Conservation (phyloP, 2,329 filamentous ascomycete species). For the Ascochyta fabae region DNA sequence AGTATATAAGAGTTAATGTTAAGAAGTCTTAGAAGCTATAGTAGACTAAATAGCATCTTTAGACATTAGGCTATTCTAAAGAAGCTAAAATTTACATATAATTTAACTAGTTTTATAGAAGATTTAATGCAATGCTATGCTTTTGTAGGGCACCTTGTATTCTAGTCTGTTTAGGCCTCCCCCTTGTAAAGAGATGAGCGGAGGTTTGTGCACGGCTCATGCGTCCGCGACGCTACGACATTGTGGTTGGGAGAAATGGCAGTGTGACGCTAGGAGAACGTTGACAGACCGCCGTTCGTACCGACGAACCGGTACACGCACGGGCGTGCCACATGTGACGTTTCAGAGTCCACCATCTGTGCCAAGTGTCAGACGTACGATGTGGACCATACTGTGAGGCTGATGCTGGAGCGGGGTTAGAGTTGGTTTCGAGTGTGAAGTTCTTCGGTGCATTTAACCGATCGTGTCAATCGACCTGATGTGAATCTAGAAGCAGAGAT, state of each 20-base stretch:
- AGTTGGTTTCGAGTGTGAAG: background rate
- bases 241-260: background rate
- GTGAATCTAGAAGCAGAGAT: background rate
- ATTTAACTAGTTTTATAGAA: too few relatives aligned
- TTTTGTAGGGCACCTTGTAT: too few relatives aligned
- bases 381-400: background rate
- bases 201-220: background rate
- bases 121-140: too few relatives aligned
- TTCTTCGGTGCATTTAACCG: background rate
- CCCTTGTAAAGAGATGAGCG: too few relatives aligned
- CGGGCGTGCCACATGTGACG: constrained; percentile 3
- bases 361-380: constrained; percentile 4
- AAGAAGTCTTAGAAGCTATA: too few relatives aligned
- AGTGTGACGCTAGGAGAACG: background rate
- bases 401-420: background rate
- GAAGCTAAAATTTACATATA: too few relatives aligned
- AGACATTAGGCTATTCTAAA: too few relatives aligned
- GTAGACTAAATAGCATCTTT: too few relatives aligned
- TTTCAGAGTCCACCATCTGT: constrained; percentile 4
- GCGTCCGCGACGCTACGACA: background rate
- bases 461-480: background rate
- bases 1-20: too few relatives aligned
- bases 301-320: background rate
- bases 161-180: too few relatives aligned
- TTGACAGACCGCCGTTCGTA: background rate